Percentiles rank a stretch among this genome's conserved stretches.
phyloP scores from a whole-genome alignment of 2,329 filamentous ascomycete species.

The Macrophomina phaseolina region DNA sequence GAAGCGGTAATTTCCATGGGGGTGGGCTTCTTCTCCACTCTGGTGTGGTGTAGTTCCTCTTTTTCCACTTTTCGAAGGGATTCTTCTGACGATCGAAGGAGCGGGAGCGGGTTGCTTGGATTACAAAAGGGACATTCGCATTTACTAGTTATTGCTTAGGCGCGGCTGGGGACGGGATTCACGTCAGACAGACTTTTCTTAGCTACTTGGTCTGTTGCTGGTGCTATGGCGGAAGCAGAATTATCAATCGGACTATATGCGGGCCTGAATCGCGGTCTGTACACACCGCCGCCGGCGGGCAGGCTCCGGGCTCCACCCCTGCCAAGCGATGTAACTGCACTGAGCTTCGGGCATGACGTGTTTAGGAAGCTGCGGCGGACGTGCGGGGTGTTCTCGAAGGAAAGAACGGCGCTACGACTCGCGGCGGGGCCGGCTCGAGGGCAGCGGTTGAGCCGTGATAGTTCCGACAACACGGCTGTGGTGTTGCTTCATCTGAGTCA shows the following conservation, averaged over 20 bases:
- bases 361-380: constrained; percentile 20
- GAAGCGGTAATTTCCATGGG: constrained; percentile 62
- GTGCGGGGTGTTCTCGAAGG: constrained; percentile 24
- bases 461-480: constrained; percentile 19
- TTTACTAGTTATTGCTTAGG: constrained; percentile 1
- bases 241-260: constrained; percentile 16
- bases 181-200: background rate
- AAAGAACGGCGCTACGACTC: constrained; percentile 4
- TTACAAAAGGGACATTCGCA: constrained; percentile 15
- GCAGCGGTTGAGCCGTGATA: constrained; percentile 18
- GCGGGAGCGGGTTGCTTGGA: constrained; percentile 3
- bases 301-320: constrained; percentile 18
- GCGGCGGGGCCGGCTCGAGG: constrained; percentile 14
- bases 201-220: background rate
- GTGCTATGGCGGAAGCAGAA: constrained; percentile 8
- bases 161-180: constrained; percentile 10
- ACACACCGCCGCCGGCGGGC: constrained; percentile 21
- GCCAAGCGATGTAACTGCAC: constrained; percentile 21
- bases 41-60: constrained; percentile 17
- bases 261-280: constrained; percentile 12
- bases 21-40: background rate
- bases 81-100: constrained; percentile 15
- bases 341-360: constrained; percentile 22
- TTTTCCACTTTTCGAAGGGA: constrained; percentile 25
- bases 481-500: constrained; percentile 12